Evolutionary conservation across 1,139 yeast genomes (phyloP).

Genomic region (Taiozyma sp.): DNA sequence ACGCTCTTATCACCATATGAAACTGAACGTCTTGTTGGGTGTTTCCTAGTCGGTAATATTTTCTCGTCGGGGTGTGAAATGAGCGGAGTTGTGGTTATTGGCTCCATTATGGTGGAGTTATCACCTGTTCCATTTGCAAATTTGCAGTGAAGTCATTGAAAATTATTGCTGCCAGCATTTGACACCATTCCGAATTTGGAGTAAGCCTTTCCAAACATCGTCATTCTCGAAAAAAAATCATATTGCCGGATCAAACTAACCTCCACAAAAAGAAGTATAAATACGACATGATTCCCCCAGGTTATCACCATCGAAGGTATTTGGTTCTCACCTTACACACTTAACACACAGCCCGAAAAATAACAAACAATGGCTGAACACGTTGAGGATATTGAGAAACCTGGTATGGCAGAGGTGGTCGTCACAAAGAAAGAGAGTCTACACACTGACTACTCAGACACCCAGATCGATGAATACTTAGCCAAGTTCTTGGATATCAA

Average conservation of each 20-base stretch:
- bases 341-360: background rate
- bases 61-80: too few species aligned
- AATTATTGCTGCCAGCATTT: background rate
- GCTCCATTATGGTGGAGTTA: background rate
- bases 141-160: background rate
- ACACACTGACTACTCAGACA: constrained; percentile 7
- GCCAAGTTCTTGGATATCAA: constrained; percentile 40
- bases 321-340: background rate
- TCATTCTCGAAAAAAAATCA: background rate
- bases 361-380: constrained; percentile 4
- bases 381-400: constrained; percentile 10
- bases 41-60: too few species aligned
- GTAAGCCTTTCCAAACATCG: background rate
- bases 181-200: background rate
- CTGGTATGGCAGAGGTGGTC: constrained; percentile 4
- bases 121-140: background rate
- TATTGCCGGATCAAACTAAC: background rate
- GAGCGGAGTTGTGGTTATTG: background rate
- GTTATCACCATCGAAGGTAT: background rate
- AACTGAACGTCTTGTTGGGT: too few species aligned
- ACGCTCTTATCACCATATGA: too few species aligned
- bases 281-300: background rate
- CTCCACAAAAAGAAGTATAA: background rate
- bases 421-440: constrained; percentile 5
- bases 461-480: constrained; percentile 33